Percentiles rank a stretch among this genome's conserved stretches.
phyloP scores from a whole-genome alignment of 371 early-diverging fungal species.

The Saksenaea oblongispora region DNA sequence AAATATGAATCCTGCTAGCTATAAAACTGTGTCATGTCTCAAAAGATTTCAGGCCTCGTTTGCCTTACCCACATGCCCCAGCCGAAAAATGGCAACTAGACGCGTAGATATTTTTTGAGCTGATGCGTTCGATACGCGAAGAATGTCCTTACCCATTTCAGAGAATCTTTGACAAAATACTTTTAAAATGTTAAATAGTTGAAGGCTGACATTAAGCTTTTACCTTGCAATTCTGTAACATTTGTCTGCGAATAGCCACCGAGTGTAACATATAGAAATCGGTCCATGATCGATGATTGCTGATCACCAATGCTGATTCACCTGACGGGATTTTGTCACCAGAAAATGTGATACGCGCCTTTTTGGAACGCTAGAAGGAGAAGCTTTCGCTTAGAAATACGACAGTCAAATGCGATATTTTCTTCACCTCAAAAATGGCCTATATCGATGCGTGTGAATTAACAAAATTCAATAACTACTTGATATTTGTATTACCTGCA shows the following conservation, averaged over 20 bases:
- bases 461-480: background rate
- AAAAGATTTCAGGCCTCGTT: background rate
- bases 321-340: conserved; percentile 56
- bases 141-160: conserved; percentile 59
- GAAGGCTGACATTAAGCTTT: too few species aligned
- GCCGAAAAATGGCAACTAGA: conserved; percentile 60
- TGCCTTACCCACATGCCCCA: conserved; percentile 63
- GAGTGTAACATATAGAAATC: conserved; percentile 70
- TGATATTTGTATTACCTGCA: conserved; percentile 54
- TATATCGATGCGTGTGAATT: conserved; percentile 4
- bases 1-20: conserved; percentile 72
- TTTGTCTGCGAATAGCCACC: conserved; percentile 60
- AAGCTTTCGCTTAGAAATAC: background rate
- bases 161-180: conserved; percentile 77
- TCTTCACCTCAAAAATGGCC: conserved; percentile 48
- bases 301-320: conserved; percentile 65
- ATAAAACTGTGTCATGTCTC: conserved; percentile 12
- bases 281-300: conserved; percentile 66
- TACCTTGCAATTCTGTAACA: conserved; percentile 71
- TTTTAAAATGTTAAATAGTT: conserved; percentile 17
- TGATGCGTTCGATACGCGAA: background rate
- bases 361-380: conserved; percentile 46
- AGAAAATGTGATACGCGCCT: conserved; percentile 66
- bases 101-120: background rate
- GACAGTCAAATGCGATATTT: background rate